Base-by-base conservation (phyloP, 371 early-diverging fungal species). In the Mortierella sp. region DNA sequence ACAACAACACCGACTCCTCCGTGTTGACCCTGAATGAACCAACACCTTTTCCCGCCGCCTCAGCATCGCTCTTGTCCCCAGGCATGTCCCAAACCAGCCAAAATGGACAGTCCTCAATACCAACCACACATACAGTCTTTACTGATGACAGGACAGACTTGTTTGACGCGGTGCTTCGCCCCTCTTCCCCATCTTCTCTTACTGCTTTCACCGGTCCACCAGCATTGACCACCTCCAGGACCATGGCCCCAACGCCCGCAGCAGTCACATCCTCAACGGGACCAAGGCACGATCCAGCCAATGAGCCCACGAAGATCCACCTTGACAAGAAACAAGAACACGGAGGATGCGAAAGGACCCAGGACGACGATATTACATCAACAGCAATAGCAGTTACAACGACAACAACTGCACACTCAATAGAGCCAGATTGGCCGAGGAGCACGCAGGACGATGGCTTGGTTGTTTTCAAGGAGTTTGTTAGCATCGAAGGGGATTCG, bases 151-250 rank as follows among this genome's bases (percentile, higher is more conserved):
- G 19, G 34, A 65, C 65, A 65, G 65, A 16, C 19, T 34, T 42
- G 68, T 38, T 65, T 65, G 68, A 38, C 9, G 38, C 68, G 8
- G 0, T 42, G 19, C 42, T 38, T 34, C 68, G 10, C 10, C 42
- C 68, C 34, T 38, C 34, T 65, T 38, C 68, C 10, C 24, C 38
- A 16, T 52, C 31, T n/a, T 50, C 34, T 19, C 48, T 48, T 52
- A 24, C 73, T 50, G n/a, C 31, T 72, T 24, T 38, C 16, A 28
- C 50, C 73, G 31, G 10, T 19, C 28, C 50, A 34, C 52, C 73
- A 72, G 73, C 50, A 47, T 28, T 52, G 73, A 47, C 52, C 73
- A 52, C 73, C 73, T 34, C 52, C 73, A 52, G 34, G 73, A 52
- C 52, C 52, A 72, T 34, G 48, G 50, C 24, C 52, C 34, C 73